phyloP scores from a whole-genome alignment of 371 early-diverging fungal genomes.

The Mucor circinelloides region DNA sequence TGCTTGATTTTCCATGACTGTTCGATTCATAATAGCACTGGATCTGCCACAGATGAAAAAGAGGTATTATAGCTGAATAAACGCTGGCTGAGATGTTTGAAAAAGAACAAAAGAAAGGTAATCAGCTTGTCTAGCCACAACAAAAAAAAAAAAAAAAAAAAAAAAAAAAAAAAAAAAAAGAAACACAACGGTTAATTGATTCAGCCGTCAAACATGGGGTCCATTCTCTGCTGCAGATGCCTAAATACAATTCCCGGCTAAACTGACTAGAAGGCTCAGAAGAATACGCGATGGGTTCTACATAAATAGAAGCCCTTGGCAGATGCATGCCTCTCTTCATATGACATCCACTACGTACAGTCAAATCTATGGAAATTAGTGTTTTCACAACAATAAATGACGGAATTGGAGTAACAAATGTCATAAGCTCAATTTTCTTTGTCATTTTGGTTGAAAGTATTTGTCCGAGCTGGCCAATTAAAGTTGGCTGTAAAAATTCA shows the following conservation, averaged over 20 bases:
- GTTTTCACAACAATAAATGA: too few relatives aligned
- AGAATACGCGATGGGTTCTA: neutral
- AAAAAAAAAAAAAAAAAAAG: neutral
- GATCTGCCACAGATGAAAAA: neutral
- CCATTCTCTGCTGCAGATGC: neutral
- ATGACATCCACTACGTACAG: neutral
- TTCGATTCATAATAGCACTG: neutral
- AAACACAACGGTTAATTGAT: neutral
- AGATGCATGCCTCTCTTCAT: neutral
- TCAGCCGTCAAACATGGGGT: slow-evolving; percentile 2
- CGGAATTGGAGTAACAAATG: too few relatives aligned
- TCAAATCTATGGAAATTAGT: too few relatives aligned
- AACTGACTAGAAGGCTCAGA: neutral
- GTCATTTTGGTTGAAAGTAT: too few relatives aligned
- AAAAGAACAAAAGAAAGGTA: neutral
- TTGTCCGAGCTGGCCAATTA: too few relatives aligned
- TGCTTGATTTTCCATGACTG: neutral
- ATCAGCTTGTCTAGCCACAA: neutral
- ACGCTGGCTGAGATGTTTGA: neutral
- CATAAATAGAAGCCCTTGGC: neutral
- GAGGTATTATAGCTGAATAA: too few relatives aligned
- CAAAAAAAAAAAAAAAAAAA: neutral
- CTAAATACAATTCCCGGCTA: neutral
- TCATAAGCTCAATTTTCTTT: too few relatives aligned
- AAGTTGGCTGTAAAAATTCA: too few relatives aligned